Evolutionary conservation across 140 eudicot species (phyloP).

Genomic region (Oenanthe javanica): DNA sequence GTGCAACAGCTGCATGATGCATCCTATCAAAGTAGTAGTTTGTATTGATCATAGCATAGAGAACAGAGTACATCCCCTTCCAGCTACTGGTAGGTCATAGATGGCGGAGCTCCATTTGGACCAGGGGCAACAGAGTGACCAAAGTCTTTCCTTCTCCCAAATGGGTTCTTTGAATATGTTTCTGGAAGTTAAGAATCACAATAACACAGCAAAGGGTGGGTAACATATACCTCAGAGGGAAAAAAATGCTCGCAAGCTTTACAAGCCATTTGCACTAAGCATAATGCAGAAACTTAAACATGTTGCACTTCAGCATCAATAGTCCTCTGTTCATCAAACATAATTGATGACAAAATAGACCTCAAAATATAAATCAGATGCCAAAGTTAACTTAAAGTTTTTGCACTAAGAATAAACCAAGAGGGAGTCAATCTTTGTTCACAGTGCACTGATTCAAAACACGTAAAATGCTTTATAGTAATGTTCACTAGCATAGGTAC

Average conservation of each 20-base stretch:
- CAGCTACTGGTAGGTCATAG: slow-evolving; percentile 68
- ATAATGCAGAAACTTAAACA: neutral
- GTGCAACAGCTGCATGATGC: slow-evolving; percentile 82
- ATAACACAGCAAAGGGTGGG: slow-evolving; percentile 6
- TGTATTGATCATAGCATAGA: slow-evolving; percentile 48
- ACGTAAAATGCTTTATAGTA: neutral
- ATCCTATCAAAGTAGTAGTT: slow-evolving; percentile 55
- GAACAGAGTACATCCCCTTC: slow-evolving; percentile 94
- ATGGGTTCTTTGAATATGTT: slow-evolving; percentile 97
- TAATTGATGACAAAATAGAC: neutral
- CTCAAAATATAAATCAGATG: neutral
- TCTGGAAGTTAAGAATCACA: slow-evolving; percentile 45
- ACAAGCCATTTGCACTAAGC: neutral
- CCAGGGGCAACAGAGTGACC: slow-evolving; percentile 35
- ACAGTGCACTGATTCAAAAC: neutral
- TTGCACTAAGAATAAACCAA: neutral
- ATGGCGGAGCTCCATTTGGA: slow-evolving; percentile 64
- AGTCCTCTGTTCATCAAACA: neutral
- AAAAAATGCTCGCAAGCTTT: neutral
- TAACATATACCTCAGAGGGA: too few species aligned
- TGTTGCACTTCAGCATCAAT: neutral
- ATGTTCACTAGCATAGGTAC: neutral
- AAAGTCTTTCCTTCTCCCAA: slow-evolving; percentile 83
- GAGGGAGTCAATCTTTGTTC: neutral
- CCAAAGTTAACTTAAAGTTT: neutral